A percentile compares a stretch with the other conserved stretches of the same genome.
phyloP scores from a whole-genome alignment of 2,329 filamentous ascomycete species.

The Acrocalymma vagum region DNA sequence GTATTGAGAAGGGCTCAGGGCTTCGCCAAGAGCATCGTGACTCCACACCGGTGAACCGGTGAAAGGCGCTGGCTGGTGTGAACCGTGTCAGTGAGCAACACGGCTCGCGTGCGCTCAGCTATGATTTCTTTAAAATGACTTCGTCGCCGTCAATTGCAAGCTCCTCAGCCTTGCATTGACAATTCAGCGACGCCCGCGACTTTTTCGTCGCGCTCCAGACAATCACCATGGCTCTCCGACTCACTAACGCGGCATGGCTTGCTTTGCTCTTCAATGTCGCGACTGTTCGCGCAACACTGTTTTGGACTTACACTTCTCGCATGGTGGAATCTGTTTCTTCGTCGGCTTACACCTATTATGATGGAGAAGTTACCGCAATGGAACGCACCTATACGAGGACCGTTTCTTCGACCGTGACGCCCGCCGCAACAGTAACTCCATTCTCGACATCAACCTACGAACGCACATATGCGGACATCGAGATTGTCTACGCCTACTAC shows the following conservation, averaged over 20 bases:
- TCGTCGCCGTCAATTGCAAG: constrained; percentile 18
- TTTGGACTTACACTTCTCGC: constrained; percentile 35
- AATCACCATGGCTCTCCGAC: constrained; percentile 24
- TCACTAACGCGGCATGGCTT: constrained; percentile 18
- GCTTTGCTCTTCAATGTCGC: constrained; percentile 20
- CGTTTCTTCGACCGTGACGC: constrained; percentile 33
- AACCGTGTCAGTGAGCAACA: too few relatives aligned
- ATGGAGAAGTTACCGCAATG: constrained; percentile 14
- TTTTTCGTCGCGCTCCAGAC: neutral
- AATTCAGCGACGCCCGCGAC: neutral
- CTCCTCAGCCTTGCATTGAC: constrained; percentile 14
- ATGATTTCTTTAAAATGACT: constrained; percentile 37
- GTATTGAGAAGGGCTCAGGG: too few relatives aligned
- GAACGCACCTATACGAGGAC: constrained; percentile 20
- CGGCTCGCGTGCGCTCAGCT: too few relatives aligned
- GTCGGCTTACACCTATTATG: constrained; percentile 21
- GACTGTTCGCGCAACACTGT: constrained; percentile 24
- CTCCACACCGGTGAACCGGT: too few relatives aligned
- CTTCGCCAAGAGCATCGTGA: too few relatives aligned
- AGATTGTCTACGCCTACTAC: constrained; percentile 31
- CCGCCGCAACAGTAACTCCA: constrained; percentile 28
- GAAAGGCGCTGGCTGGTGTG: too few relatives aligned
- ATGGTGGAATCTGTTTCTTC: constrained; percentile 23
- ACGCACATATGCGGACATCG: constrained; percentile 18
- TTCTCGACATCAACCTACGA: constrained; percentile 20